Percentiles rank a stretch among this genome's conserved stretches.
phyloP scores from a whole-genome alignment of 139 green algal species.

The Chlorokybus atmophyticus region DNA sequence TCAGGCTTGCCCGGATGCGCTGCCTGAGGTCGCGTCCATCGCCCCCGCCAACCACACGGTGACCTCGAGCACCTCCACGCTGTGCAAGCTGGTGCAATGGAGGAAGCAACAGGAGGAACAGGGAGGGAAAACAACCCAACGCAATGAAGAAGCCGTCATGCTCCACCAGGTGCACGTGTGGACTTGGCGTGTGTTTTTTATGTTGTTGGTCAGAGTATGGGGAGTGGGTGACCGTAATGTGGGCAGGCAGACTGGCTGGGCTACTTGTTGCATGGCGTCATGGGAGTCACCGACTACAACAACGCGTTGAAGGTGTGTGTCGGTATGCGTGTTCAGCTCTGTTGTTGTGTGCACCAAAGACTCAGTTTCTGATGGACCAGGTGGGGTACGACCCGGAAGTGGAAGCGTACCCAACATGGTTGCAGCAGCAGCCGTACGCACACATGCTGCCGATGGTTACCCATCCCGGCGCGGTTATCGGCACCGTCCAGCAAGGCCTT shows the following conservation, averaged over 20 bases:
- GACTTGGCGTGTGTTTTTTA: too few species aligned
- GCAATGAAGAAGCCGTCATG: too few species aligned
- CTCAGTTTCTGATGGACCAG: too few species aligned
- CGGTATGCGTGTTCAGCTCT: too few species aligned
- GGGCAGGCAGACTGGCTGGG: constrained; percentile 23
- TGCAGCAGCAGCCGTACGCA: constrained; percentile 28
- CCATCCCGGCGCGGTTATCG: constrained; percentile 47
- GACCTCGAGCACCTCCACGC: constrained; percentile 58
- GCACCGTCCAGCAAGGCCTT: constrained; percentile 17
- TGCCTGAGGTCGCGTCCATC: constrained; percentile 39
- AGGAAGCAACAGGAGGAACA: too few species aligned
- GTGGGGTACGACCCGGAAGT: constrained; percentile 58
- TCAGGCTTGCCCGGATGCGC: not conserved
- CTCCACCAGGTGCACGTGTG: too few species aligned
- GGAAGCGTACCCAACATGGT: constrained; percentile 63
- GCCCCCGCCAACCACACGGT: constrained; percentile 58
- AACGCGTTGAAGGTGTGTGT: constrained; percentile 79
- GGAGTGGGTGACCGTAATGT: too few species aligned
- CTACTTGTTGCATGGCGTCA: not conserved
- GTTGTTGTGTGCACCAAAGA: too few species aligned
- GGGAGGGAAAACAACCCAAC: too few species aligned
- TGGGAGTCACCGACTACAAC: constrained; percentile 67
- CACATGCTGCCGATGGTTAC: constrained; percentile 53
- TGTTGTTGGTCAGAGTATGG: too few species aligned
- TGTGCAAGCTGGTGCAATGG: too few species aligned